phyloP scores from a whole-genome alignment of 176 grass and related monocot genomes.

The Pharus latifolius region DNA sequence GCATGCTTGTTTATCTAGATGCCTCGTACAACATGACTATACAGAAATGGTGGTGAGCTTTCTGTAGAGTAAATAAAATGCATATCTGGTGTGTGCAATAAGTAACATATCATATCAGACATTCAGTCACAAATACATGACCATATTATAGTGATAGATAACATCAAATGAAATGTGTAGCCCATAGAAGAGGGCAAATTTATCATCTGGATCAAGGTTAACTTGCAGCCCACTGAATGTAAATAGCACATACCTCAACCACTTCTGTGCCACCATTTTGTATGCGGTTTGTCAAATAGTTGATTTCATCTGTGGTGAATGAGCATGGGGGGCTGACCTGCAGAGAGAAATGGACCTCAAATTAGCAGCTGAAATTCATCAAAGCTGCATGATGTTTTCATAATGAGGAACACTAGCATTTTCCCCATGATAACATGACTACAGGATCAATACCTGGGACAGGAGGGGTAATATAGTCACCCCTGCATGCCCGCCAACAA shows the following conservation, averaged over 20 bases:
- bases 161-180: background rate
- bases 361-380: background rate
- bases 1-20: too few relatives aligned
- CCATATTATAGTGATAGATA: background rate
- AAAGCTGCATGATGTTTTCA: background rate
- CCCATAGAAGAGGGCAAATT: background rate
- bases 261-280: conserved; percentile 99
- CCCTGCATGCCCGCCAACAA: conserved; percentile 74
- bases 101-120: background rate
- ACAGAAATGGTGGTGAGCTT: background rate
- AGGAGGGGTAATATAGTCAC: conserved; percentile 72
- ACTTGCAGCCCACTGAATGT: background rate
- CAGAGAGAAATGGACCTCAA: background rate
- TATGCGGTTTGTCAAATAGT: conserved; percentile 77
- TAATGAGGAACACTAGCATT: background rate
- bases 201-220: background rate
- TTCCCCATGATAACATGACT: background rate
- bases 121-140: background rate
- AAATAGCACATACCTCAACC: conserved; percentile 68
- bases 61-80: background rate
- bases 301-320: conserved; percentile 79
- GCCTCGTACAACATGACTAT: background rate
- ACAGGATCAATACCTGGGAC: conserved; percentile 40
- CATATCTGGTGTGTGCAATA: background rate
- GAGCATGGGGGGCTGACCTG: conserved; percentile 84